Base-by-base conservation (phyloP, 768 basidiomycete genomes). In the Russula emetica region DNA sequence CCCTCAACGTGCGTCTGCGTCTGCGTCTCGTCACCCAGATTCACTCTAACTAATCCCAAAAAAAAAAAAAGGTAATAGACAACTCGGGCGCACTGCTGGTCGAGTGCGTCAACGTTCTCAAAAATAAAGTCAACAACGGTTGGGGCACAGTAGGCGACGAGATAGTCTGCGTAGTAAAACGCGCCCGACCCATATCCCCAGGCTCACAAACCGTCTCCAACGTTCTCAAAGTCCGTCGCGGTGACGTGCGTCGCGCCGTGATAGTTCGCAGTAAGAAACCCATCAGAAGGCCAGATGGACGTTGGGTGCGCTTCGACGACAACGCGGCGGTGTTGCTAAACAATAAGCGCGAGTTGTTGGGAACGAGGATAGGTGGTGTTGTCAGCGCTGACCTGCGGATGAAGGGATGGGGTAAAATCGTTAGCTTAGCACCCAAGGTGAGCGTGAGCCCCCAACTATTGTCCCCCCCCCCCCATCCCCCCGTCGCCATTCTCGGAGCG, bases 51-150 rank as follows among this genome's bases (percentile, higher is more conserved):
- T 40, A 40, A 26, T 24, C 22, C n/a, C 45, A 13, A 61, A 69
- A 44, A 44, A 44, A 44, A 30, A 28, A 57, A 59, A 10, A 94
- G 92, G 87, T 93, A 68, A 97, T 98, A 74, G 96, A 98, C 80
- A 98, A 98, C 76, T 94, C 96, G 7, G 96, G 96, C 36, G 95
- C 93, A 8, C 81, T 98, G 66, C 78, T 96, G 66, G 87, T 94
- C 47, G 96, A 98, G 79, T 97, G 94, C 72, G 92, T 98, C 73
- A 97, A 98, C 75, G 85, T 98, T 32, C 81, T 97, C 62, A 98
- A 98, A 76, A 86, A 92, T 73, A 98, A 98, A 76, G 92, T 94
- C 70, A 95, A 92, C 74, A 91, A 94, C 69, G 95, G 95, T 50
- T 92, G 91, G 85, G 96, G 94, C 38, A 81, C 84, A 36, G 90